Evolutionary conservation across 2,329 filamentous ascomycete genomes (phyloP).

Genomic region (Alternaria novae-zelandiae): DNA sequence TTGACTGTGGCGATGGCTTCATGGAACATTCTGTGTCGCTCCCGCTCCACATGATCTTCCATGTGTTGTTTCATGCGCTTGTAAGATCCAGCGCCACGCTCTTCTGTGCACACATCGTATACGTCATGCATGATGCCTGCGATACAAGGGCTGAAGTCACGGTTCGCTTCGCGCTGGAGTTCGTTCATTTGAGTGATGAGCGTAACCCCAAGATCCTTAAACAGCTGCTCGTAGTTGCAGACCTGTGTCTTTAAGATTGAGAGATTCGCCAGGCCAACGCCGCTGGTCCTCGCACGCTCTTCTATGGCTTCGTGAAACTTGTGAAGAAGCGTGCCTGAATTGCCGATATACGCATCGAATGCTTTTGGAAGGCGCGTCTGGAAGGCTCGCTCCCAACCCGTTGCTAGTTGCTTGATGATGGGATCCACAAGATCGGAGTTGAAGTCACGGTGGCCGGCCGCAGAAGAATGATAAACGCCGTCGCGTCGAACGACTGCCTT

Average conservation of each 20-base stretch:
- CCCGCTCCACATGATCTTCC: slow-evolving; percentile 51
- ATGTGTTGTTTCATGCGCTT: slow-evolving; percentile 62
- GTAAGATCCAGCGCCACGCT: slow-evolving; percentile 57
- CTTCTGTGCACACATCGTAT: slow-evolving; percentile 55
- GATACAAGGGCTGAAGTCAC: slow-evolving; percentile 61
- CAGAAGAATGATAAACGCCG: slow-evolving; percentile 53
- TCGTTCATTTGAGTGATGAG: slow-evolving; percentile 51
- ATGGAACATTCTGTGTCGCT: slow-evolving; percentile 58
- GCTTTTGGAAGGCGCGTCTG: slow-evolving; percentile 52
- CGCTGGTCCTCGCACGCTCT: slow-evolving; percentile 46
- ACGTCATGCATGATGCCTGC: slow-evolving; percentile 52
- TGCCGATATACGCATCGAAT: slow-evolving; percentile 46
- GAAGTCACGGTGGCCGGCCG: slow-evolving; percentile 50
- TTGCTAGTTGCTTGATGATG: slow-evolving; percentile 49
- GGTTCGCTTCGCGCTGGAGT: slow-evolving; percentile 60
- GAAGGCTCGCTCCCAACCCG: slow-evolving; percentile 55
- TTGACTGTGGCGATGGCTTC: slow-evolving; percentile 53
- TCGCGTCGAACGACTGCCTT: slow-evolving; percentile 61
- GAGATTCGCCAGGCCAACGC: slow-evolving; percentile 50
- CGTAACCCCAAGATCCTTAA: slow-evolving; percentile 46
- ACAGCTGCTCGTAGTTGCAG: slow-evolving; percentile 49
- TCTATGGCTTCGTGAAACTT: slow-evolving; percentile 54
- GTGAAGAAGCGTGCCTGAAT: slow-evolving; percentile 41
- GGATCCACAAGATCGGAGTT: slow-evolving; percentile 50
- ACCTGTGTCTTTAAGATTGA: slow-evolving; percentile 52